These are phyloP conservation scores for Ascochyta clinopodiicola DNA, from an alignment of 2,329 filamentous ascomycete genomes.

Conservation along the genomic window DNA sequence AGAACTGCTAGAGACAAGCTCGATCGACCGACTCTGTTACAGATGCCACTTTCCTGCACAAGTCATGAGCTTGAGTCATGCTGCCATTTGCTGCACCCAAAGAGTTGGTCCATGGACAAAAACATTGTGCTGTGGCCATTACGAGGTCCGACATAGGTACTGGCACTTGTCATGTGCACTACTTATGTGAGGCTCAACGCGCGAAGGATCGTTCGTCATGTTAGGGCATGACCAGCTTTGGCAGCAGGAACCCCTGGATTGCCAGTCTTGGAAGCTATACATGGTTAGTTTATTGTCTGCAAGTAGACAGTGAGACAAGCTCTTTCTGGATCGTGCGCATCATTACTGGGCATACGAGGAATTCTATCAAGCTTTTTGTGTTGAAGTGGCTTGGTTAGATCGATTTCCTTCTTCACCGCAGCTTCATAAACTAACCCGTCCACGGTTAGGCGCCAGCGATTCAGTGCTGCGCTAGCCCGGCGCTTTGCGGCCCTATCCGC, in stretches of 20 bases:
- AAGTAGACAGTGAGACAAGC: neutral
- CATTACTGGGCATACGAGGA: too few relatives aligned
- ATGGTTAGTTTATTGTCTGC: neutral
- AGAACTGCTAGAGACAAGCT: neutral
- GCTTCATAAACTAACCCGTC: neutral
- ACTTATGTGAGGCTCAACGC: neutral
- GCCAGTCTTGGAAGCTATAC: neutral
- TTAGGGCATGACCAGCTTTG: neutral
- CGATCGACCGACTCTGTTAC: slow-evolving; percentile 5
- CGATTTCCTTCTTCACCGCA: slow-evolving; percentile 8
- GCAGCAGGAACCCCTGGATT: neutral
- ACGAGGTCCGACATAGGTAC: neutral
- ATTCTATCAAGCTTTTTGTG: neutral
- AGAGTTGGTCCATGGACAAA: too few relatives aligned
- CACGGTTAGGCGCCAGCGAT: neutral
- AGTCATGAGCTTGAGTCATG: neutral
- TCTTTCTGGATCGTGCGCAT: neutral
- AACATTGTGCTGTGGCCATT: neutral
- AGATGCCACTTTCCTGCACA: neutral
- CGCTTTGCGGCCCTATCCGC: slow-evolving; percentile 1
- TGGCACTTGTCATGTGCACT: neutral
- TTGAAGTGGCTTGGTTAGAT: neutral
- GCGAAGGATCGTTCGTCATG: neutral
- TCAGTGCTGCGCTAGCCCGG: neutral
- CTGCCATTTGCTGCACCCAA: neutral